Conservation (phyloP, 345 rosid genomes). For the Hibiscus mutabilis region DNA sequence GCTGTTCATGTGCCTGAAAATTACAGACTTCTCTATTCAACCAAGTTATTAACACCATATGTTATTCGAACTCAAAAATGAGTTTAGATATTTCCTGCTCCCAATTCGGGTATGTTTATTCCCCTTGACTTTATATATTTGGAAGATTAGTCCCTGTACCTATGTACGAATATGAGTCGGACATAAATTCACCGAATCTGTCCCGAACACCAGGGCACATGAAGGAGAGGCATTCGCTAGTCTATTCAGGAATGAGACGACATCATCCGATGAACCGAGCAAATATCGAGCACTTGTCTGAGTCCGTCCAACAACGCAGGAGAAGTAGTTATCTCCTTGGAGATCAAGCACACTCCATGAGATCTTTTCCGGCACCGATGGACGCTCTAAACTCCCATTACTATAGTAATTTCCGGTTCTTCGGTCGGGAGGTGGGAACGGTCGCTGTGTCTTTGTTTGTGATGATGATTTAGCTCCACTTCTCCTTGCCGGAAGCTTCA, state of each 20-base stretch:
- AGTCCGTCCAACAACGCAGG: slow-evolving; percentile 87
- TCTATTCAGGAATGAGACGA: slow-evolving; percentile 60
- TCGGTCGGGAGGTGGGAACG: slow-evolving; percentile 41
- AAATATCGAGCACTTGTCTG: slow-evolving; percentile 77
- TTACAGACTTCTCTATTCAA: neutral
- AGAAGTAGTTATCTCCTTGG: slow-evolving; percentile 92
- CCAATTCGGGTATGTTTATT: neutral
- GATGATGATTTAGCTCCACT: slow-evolving; percentile 54
- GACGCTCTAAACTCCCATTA: slow-evolving; percentile 36
- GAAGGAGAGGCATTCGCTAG: slow-evolving; percentile 35
- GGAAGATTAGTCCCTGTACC: neutral
- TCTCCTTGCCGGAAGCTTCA: slow-evolving; percentile 55
- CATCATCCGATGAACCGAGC: slow-evolving; percentile 72
- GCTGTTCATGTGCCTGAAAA: neutral
- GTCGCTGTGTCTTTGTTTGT: slow-evolving; percentile 44
- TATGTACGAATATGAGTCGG: neutral
- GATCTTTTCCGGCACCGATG: slow-evolving; percentile 57
- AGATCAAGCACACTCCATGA: slow-evolving; percentile 99
- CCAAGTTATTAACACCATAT: neutral
- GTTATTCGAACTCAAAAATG: neutral
- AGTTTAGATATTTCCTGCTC: neutral
- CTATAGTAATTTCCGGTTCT: slow-evolving; percentile 31
- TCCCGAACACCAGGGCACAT: neutral
- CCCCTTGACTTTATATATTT: neutral
- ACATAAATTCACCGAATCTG: neutral